A percentile compares a stretch with the other conserved stretches of the same genome.
Evolutionary conservation across 1,139 yeast genomes (phyloP).

Genomic region (Sugiyamaella grinbergsii): DNA sequence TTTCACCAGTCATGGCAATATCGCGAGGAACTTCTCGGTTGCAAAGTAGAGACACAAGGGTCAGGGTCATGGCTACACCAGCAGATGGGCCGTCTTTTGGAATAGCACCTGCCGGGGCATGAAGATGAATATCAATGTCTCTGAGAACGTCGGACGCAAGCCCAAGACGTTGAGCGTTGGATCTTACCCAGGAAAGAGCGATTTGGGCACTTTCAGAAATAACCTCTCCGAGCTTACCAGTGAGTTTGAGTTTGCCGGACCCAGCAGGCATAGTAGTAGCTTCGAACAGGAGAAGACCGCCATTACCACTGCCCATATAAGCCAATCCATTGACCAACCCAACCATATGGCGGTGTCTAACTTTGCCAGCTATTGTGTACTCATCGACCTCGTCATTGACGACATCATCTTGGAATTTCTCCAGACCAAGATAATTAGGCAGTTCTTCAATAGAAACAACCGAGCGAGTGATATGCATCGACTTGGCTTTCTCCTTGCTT

Average conservation of each 20-base stretch:
- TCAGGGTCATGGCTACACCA: constrained; percentile 85
- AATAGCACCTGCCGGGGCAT: constrained; percentile 87
- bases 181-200: constrained; percentile 72
- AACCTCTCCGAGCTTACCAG: constrained; percentile 84
- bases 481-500: constrained; percentile 34
- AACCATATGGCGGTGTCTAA: constrained; percentile 47
- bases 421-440: constrained; percentile 51
- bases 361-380: constrained; percentile 32
- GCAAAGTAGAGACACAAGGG: constrained; percentile 70
- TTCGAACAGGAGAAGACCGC: constrained; percentile 80
- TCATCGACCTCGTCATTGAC: constrained; percentile 43
- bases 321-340: constrained; percentile 93
- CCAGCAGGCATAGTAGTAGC: constrained; percentile 65
- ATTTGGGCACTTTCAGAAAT: constrained; percentile 81
- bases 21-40: constrained; percentile 65
- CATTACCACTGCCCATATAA: constrained; percentile 85
- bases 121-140: constrained; percentile 70
- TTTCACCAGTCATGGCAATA: constrained; percentile 93
- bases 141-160: constrained; percentile 45
- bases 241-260: constrained; percentile 58
- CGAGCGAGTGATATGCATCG: constrained; percentile 23
- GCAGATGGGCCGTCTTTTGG: constrained; percentile 95
- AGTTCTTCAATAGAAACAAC: constrained; percentile 42
- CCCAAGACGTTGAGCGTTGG: constrained; percentile 50
- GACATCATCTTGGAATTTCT: constrained; percentile 44